Evolutionary conservation across 2,329 filamentous ascomycete species (phyloP), one percentile per base, ranked within the genome.

Genomic region (Fusarium nanum): DNA sequence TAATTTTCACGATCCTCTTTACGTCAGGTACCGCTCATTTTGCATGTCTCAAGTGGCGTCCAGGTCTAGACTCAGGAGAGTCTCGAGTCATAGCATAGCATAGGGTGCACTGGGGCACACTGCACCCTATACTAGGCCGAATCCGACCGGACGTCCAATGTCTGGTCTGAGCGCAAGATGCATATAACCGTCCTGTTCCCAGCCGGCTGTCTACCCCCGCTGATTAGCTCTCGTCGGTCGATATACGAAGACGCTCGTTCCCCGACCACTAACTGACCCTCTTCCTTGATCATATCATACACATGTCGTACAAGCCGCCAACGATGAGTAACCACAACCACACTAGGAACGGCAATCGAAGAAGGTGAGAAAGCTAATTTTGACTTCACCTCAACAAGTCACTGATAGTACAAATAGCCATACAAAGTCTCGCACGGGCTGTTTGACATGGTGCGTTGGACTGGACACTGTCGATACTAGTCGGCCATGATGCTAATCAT

Each of bases 381-480:
- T 53, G 34, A 53, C 23, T 18, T 40, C 13, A 18, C 13, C 18
- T 10, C 7, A 8, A 23, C 22, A 6, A 14, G n/a, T n/a, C 12
- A 46, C 48, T 68, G 40, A 55, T 59, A 22, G 25, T 14, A 25
- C 27, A 6, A n/a, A 37, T 22, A 66, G 65, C 47, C 65, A 68
- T 37, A 68, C 65, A 27, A 68, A 68, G 23, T 68, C 65, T 10
- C 65, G 65, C 13, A 64, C 58, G 32, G 65, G 65, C 8, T 68
- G 65, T 20, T 64, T 68, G 45, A 68, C 65, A 3, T 68, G 65
- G 65, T 68, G 30, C 52, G 65, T 68, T 48, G 32, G 42, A 62
- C 32, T 20, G 4, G 6, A 23, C 37, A 13, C 13, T 20, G 25
- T 34, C 40, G 56, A 56, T 63, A 44, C 11, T 45, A 64, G 46